phyloP scores from a whole-genome alignment of 208 protist genomes.

The Leishmania amazonensis region DNA sequence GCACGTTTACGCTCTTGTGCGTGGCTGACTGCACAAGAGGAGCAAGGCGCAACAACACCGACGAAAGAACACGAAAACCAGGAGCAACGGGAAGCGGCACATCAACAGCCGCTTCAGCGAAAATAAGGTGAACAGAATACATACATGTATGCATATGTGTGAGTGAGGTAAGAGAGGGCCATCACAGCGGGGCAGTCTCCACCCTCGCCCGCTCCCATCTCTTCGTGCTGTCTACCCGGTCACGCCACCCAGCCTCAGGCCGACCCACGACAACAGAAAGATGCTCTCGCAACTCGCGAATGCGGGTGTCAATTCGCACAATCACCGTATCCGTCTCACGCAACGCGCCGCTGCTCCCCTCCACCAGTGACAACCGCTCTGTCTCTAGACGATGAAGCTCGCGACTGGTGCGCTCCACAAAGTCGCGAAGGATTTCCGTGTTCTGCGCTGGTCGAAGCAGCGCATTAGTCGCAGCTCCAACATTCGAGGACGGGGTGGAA shows the following conservation, averaged over 20 bases:
- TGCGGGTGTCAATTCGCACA: slow-evolving; percentile 49
- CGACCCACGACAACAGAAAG: slow-evolving; percentile 16
- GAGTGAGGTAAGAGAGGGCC: not conserved
- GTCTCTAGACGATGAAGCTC: slow-evolving; percentile 59
- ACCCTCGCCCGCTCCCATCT: not conserved
- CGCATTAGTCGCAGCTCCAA: not conserved
- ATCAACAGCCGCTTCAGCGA: not conserved
- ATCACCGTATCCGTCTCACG: slow-evolving; percentile 58
- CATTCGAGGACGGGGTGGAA: not conserved
- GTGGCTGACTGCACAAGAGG: not conserved
- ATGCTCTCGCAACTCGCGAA: slow-evolving; percentile 44
- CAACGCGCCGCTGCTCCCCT: slow-evolving; percentile 66
- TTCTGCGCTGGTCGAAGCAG: not conserved
- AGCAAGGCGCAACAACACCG: not conserved
- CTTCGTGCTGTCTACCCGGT: not conserved
- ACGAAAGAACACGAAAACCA: not conserved
- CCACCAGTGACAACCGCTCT: slow-evolving; percentile 57
- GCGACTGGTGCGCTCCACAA: slow-evolving; percentile 8
- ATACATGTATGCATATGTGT: slow-evolving; percentile 3
- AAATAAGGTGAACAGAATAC: not conserved
- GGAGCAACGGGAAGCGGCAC: too few species aligned
- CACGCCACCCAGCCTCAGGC: not conserved
- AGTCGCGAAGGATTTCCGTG: not conserved
- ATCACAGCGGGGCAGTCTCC: not conserved
- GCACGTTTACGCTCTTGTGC: not conserved